phyloP scores from a whole-genome alignment of 1,284 basidiomycete genomes.

The Heterobasidion annosum region DNA sequence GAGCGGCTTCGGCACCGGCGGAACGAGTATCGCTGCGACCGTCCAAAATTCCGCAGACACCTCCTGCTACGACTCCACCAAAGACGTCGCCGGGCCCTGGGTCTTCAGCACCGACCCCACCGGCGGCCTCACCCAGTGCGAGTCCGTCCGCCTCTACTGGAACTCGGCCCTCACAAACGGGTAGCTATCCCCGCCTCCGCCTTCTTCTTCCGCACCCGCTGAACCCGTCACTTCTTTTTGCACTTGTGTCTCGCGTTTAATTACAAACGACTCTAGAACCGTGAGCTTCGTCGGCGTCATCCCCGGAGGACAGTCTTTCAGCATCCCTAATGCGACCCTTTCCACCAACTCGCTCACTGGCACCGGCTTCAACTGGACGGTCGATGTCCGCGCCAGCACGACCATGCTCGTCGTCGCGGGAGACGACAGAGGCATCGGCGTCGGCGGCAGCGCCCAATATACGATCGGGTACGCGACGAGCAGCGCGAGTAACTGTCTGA shows the following conservation, averaged over 20 bases:
- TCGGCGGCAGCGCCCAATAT: constrained; percentile 52
- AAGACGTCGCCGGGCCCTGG: constrained; percentile 42
- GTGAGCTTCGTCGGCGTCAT: constrained; percentile 64
- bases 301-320: constrained; percentile 69
- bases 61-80: constrained; percentile 50
- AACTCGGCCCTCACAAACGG: constrained; percentile 39
- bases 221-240: background rate
- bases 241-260: background rate
- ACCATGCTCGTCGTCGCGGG: constrained; percentile 57
- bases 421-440: constrained; percentile 56
- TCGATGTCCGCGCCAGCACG: constrained; percentile 52
- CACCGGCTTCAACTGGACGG: constrained; percentile 61
- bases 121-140: constrained; percentile 57
- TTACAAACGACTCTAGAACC: constrained; percentile 23
- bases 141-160: constrained; percentile 56
- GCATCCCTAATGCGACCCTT: constrained; percentile 38
- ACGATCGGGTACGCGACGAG: constrained; percentile 41
- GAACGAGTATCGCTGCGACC: constrained; percentile 56
- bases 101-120: constrained; percentile 50
- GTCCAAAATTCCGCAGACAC: constrained; percentile 41
- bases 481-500: constrained; percentile 40
- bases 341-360: constrained; percentile 36
- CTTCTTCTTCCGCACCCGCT: background rate
- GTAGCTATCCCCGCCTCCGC: constrained; percentile 25
- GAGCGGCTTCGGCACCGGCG: constrained; percentile 62